Percentiles rank a stretch among this genome's conserved stretches.
These are phyloP conservation scores for Cyclanthera cordifolia DNA, from an alignment of 306 rosid species.

Conservation along the genomic window DNA sequence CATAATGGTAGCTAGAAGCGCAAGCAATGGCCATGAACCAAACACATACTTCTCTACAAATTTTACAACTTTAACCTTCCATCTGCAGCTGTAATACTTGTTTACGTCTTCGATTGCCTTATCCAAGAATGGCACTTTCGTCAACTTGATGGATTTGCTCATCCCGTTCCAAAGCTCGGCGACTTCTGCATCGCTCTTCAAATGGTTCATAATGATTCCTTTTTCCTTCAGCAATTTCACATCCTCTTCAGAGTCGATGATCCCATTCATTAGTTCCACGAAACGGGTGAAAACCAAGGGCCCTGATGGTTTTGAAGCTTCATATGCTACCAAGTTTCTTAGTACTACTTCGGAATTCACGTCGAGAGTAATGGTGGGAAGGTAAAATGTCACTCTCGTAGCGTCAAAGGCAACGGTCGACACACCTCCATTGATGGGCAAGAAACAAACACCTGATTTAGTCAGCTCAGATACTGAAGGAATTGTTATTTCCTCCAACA, in stretches of 20 bases:
- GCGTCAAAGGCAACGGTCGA: conserved; percentile 38
- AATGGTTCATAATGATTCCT: conserved; percentile 45
- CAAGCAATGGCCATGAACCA: conserved; percentile 53
- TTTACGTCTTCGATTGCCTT: conserved; percentile 65
- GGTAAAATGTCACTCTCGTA: conserved; percentile 32
- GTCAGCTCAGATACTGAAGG: conserved; percentile 46
- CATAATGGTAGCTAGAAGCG: conserved; percentile 38
- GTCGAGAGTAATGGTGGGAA: conserved; percentile 45
- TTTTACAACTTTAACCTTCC: conserved; percentile 43
- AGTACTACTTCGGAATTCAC: conserved; percentile 43
- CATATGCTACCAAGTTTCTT: conserved; percentile 65
- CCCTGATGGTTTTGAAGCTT: conserved; percentile 52
- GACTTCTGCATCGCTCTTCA: conserved; percentile 60
- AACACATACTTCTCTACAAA: conserved; percentile 37
- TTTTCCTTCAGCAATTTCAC: conserved; percentile 39
- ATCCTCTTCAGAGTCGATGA: conserved; percentile 55
- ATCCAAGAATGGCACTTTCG: conserved; percentile 51
- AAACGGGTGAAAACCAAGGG: conserved; percentile 52
- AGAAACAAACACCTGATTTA: conserved; percentile 34
- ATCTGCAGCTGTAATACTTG: conserved; percentile 39
- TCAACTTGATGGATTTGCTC: conserved; percentile 53
- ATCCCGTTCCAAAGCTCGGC: conserved; percentile 59
- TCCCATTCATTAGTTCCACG: conserved; percentile 66
- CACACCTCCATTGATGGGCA: conserved; percentile 30
- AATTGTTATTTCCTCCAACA: conserved; percentile 54